Evolutionary conservation across 768 basidiomycete species (phyloP), one percentile per base, ranked within the genome.

Genomic region (Crassisporium funariophilum): DNA sequence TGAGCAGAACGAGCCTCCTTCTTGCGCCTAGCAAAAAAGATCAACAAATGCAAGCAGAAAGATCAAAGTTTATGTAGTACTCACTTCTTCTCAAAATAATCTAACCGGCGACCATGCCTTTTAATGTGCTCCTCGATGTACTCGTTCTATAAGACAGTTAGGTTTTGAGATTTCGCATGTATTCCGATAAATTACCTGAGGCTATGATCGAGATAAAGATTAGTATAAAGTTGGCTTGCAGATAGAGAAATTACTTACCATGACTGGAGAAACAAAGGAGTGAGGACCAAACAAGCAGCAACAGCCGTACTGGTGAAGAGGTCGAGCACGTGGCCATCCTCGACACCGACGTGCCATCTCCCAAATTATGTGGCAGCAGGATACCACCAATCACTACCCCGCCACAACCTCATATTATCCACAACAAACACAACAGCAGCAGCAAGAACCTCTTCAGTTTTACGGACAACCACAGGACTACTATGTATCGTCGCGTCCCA

Each of bases 81-180:
- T 56, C 65, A 95, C 92, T 88, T 95, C 61, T 84, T 82, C 76
- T 99, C 97, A 69, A 88, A 94, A 69, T 95, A 83, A 75, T 99
- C 95, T 75, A 98, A 74, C 63, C 94, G 83, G 56, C 94, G 82
- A 64, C 95, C 95, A 81, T 98, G 91, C 43, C 93, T 86, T 73
- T 92, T 94, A 68, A 98, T 95, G 63, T 91, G 89, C 76, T 99
- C 95, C 69, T 98, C 95, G 69, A 99, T 98, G 68, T 98, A 98
- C 67, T 98, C 95, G 78, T 98, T 98, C 91, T 99, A 46, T 25
- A 29, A 41, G 31, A 41, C 9, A 37, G 19, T 21, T 41, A 46
- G 33, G 36, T n/a, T n/a, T n/a, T 17, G 25, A 27, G 16, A 19
- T 41, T n/a, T 15, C 45, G 16, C 9, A 25, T 36, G 11, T 17